Evolutionary conservation across 2,329 filamentous ascomycete species (phyloP), one percentile per base, ranked within the genome.

Genomic region (Trichoderma atrobrunneum): DNA sequence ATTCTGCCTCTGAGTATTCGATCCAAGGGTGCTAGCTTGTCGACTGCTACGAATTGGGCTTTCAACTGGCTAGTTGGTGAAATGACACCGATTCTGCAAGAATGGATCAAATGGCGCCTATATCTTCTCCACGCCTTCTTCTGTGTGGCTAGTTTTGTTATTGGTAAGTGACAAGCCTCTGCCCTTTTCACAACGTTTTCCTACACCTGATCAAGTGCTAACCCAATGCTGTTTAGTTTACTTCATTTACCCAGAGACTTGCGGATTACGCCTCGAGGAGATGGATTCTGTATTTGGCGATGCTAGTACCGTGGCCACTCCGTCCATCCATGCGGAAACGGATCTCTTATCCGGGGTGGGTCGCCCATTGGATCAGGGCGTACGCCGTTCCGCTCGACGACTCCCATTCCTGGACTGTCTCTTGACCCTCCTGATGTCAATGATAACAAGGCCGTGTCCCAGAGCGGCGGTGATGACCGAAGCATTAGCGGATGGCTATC

Each of bases 41-140:
- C 95, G 73, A 98, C 96, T 2, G 96, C 96, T 21, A 91, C 95
- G 36, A 99, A 99, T 80, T 99, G 96, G 96, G 94, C 95, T 1
- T 97, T 96, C 83, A 99, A 99, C 83, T 99, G 94, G 93, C 86
- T 98, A 30, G 96, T 98, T 4, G 96, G 96, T 76, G 93, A 97
- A 82, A 89, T 98, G 86, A 99, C 96, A 0, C 96, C 96, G 2
- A 90, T 98, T 70, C 85, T 98, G 73, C 95, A 99, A 81, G 93
- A 96, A 77, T 90, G 88, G 83, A 98, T 99, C 78, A 89, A 92
- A 77, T 99, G 96, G 96, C 90, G 96, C 39, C 85, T 98, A 73
- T 99, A 99, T 79, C 87, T 99, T 62, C 86, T 99, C 18, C 96
- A 99, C 82, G 96, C 96, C 2, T 98, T 98, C 82, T 98, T 97